Base-by-base conservation (phyloP, 2,329 filamentous ascomycete species). In the Neofusicoccum sp. region DNA sequence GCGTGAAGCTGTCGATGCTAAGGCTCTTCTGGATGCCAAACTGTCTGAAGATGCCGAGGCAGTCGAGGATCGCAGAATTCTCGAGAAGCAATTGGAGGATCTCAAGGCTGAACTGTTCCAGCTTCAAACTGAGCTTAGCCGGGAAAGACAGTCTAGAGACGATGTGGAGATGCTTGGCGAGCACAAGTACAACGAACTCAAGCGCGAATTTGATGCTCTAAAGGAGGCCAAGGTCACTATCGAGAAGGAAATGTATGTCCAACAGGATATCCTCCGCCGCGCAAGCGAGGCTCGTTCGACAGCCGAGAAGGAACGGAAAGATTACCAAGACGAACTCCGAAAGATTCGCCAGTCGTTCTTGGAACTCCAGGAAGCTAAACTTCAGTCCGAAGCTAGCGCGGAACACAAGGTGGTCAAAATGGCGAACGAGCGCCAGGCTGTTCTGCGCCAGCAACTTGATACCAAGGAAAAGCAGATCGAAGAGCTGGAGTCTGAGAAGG, bases 201-300 rank as follows among this genome's bases (percentile, higher is more conserved):
- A 93, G 73, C 88, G 93, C 31, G 93, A 98, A 67, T 96, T 88
- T 69, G 89, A 96, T 56, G 86, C 87, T 37, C 83, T 98, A 37
- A 97, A 97, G 70, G 93, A 97, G 67, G 89, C 92, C 33, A 99
- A 99, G 77, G 97, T 97, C 70, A 96, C 89, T 50, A 97, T 99
- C 66, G 94, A 99, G 77, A 98, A 97, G 76, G 94, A 98, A 77
- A 89, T 99, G 75, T 98, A 98, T 74, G 89, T 91, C 4, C 94
- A 98, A 73, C 93, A 97, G 75, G 94, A 99, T 73, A 90, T 91
- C 9, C 85, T 97, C 49, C 88, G 95, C 41, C 87, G 94, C 61
- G 91, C 93, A 9, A 92, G 90, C 68, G 93, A 97, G 75, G 89
- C 91, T 50, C 87, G 92, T 36, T 84, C 88, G 4, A 86, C 87